Evolutionary conservation across 2,329 filamentous ascomycete genomes (phyloP), one percentile per base, ranked within the genome.

Genomic region (Aureobasidium sp.): DNA sequence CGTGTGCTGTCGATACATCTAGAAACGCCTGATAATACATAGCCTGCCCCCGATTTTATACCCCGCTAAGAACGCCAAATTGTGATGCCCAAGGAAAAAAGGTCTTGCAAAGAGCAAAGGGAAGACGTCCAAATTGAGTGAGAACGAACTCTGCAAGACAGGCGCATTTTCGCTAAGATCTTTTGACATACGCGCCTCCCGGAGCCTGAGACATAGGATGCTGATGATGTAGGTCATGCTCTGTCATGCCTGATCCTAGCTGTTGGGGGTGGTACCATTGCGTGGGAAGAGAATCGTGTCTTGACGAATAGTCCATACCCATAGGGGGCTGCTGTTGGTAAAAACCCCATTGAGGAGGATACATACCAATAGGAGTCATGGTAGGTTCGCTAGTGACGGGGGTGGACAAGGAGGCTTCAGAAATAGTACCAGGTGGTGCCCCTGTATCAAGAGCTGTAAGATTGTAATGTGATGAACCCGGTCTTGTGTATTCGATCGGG

Each of bases 261-360:
- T 62, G 60, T 17, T 46, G 39, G 20, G 60, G 50, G n/a, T 55
- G 60, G 23, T 62, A 62, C 60, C 60, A 62, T n/a, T 62, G 60
- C 15, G 50, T 55, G 9, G 39, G 41, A 6, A 56, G 20, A 46
- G 60, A 62, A 32, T 62, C 60, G n/a, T 62, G 60, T 39, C 60
- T 50, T 23, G 44, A 50, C 5, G 44, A 39, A 27, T 56, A 62
- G 23, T 62, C 60, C 60, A 62, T 50, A 8, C 41, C 39, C 29
- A 62, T 47, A 3, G 51, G 51, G 2, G 57, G 57, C 27, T 60
- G 57, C 15, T 62, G 60, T 8, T 55, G 60, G 17, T 62, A 62
- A 42, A 37, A 62, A 2, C 42, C 41, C 60, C 60, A 62, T 23
- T 62, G 60, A 20, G 60, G 60, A 32, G 60, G 50, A n/a, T 62